Conservation (phyloP, 2,329 filamentous ascomycete genomes). For the Colletotrichum higginsianum region DNA sequence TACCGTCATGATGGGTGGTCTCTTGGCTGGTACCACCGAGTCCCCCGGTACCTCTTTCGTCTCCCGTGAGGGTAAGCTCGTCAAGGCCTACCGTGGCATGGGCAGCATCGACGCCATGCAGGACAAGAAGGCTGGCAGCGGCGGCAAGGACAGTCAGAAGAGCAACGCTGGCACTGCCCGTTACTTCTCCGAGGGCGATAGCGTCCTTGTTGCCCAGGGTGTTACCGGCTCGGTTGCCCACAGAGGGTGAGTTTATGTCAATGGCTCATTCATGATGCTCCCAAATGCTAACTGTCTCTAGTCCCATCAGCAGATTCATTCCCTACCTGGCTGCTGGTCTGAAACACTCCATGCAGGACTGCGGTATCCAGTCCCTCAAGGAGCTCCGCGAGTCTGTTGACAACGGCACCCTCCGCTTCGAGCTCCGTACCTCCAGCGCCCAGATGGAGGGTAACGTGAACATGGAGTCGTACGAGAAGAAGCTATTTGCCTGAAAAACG, state of each 20-base stretch:
- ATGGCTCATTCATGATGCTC: neutral
- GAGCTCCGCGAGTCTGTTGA: conserved; percentile 83
- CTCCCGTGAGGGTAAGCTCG: conserved; percentile 94
- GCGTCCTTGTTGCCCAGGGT: conserved; percentile 95
- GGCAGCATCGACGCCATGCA: conserved; percentile 99
- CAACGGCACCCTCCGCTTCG: conserved; percentile 86
- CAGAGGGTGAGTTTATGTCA: conserved; percentile 67
- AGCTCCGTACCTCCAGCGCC: conserved; percentile 93
- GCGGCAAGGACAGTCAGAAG: conserved; percentile 80
- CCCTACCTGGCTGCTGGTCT: conserved; percentile 96
- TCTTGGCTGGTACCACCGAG: conserved; percentile 96
- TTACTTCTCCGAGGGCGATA: conserved; percentile 98
- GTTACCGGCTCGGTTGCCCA: conserved; percentile 90
- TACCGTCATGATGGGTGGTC: conserved; percentile 99
- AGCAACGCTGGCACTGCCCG: conserved; percentile 96
- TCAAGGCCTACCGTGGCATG: conserved; percentile 99
- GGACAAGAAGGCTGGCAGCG: conserved; percentile 92
- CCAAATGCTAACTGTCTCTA: conserved; percentile 52
- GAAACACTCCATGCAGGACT: conserved; percentile 98
- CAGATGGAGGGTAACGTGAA: conserved; percentile 98
- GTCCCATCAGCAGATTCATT: conserved; percentile 93
- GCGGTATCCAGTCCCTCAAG: conserved; percentile 84
- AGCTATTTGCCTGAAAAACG: conserved; percentile 85
- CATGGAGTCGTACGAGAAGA: conserved; percentile 99
- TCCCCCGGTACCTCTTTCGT: conserved; percentile 98